Base-by-base conservation (phyloP, 352 stramenopile species). In the Pythium diclinum region DNA sequence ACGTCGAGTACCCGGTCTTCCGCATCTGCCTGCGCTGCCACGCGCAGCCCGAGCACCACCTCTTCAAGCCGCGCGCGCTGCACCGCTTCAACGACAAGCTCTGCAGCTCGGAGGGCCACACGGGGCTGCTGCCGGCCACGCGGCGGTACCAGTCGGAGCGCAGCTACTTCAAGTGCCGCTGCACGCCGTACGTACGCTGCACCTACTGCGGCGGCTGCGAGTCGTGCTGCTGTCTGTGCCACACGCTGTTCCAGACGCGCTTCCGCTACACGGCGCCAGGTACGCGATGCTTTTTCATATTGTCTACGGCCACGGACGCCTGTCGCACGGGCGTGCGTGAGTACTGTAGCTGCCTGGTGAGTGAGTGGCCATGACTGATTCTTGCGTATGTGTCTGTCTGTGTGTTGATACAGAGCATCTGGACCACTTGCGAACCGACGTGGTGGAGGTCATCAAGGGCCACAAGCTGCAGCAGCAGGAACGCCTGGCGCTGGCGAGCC, bases 191-290 rank as follows among this genome's bases (percentile, higher is more conserved):
- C 33, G 58, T 85, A n/a, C 75, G 73, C 14, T 94, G 86, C 61
- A 58, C 72, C 6, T 76, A 89, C 55, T 94, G 86, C 63, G 83
- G 83, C 25, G 83, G 83, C 59, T 94, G 86, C 49, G 83, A 93
- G 69, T 87, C 82, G 42, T 94, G 86, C 65, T 84, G 77, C 59
- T 94, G 86, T 30, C 64, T 90, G 48, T 94, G 86, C 46, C 86
- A 94, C 75, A 94, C 86, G 51, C 77, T 89, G n/a, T 94, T 92
- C 76, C 84, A 92, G 72, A 94, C 84, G 21, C 86, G 86, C 42
- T 92, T 91, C 68, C 86, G 86, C 58, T 86, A 82, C 65, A 75
- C 71, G n/a, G 72, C 81, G 30, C 86, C 84, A 48, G 86, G 86
- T 92, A 67, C 59, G 83, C 77, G 25, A 2, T 28, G 25, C 25